These are phyloP conservation scores for Tephrocybe sp. DNA, from an alignment of 768 basidiomycete species.

Conservation along the genomic window DNA sequence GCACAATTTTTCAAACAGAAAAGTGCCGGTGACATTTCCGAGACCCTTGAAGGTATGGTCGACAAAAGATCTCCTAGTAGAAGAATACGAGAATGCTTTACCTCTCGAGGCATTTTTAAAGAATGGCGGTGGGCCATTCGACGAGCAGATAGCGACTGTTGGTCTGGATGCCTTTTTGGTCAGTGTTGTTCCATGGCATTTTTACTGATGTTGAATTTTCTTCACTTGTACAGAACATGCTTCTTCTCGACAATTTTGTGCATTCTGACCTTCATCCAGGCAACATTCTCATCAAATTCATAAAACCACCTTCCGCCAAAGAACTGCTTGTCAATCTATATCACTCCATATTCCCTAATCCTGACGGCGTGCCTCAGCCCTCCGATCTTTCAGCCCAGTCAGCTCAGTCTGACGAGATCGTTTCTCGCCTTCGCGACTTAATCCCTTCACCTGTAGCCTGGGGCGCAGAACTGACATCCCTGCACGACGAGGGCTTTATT, in stretches of 20 bases:
- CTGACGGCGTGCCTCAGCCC: constrained; percentile 19
- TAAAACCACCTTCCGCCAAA: constrained; percentile 72
- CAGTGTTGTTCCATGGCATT: constrained; percentile 25
- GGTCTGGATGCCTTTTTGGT: constrained; percentile 96
- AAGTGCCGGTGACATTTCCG: constrained; percentile 86
- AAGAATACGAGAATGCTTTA: constrained; percentile 91
- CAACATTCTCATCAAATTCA: constrained; percentile 98
- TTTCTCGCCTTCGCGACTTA: constrained; percentile 66
- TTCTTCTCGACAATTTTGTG: constrained; percentile 95
- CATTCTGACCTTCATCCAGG: constrained; percentile 91
- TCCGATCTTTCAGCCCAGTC: constrained; percentile 33
- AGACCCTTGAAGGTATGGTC: constrained; percentile 80
- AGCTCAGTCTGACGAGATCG: constrained; percentile 59
- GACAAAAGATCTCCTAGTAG: constrained; percentile 80
- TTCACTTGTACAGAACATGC: constrained; percentile 74
- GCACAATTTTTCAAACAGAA: constrained; percentile 76
- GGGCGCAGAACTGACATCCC: constrained; percentile 60
- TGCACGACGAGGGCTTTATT: constrained; percentile 73
- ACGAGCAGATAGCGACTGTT: constrained; percentile 84
- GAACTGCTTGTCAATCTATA: constrained; percentile 63
- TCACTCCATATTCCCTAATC: constrained; percentile 44
- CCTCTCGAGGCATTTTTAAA: constrained; percentile 84
- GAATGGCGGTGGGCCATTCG: constrained; percentile 91
- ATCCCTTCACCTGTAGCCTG: constrained; percentile 59
- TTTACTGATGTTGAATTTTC: neutral